Base-by-base conservation (phyloP, 352 stramenopile genomes). In the Phytophthora foliorum region DNA sequence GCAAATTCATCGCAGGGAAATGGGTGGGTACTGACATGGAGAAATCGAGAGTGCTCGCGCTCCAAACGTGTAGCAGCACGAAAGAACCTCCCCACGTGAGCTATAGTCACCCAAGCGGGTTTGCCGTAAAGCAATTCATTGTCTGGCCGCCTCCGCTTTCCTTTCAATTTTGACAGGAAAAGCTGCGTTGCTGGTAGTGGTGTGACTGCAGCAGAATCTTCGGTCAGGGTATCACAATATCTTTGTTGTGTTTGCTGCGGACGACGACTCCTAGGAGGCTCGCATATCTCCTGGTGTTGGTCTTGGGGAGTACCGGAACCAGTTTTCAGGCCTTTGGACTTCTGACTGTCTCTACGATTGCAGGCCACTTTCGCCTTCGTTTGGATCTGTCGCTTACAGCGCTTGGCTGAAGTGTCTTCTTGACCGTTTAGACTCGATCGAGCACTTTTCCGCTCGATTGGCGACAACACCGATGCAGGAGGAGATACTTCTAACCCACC, bases 111-210 rank as follows among this genome's bases (percentile, higher is more conserved):
- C 67, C 81, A 88, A 49, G 72, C 51, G 7, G 84, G 80, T 53
- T 81, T 90, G 1, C 72, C 72, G 17, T 89, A 76, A 24, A 77
- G 53, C 10, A 90, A 69, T 56, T 86, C 68, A 31, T 53, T 61
- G n/a, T 82, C 77, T 16, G 69, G 76, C n/a, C 78, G 73, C 17
- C 49, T 69, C 11, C 75, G 73, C 46, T 91, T 90, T 11, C 80
- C 78, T 52, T 89, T 89, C 19, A 92, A 62, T 22, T 80, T 89
- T 2, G 80, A 74, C 14, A 89, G 57, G 67, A 92, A 92, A 4
- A 70, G 60, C 19, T 88, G 74, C 8, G 81, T 92, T 7, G 80
- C 84, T 31, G 84, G 81, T 10, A 92, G 60, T 34, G 81, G 81
- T 6, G 58, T 72, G 45, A 72, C 41, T 7, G 32, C 22, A 42